Base-by-base conservation (phyloP, 2,329 filamentous ascomycete species). In the Alternaria ethzedia region DNA sequence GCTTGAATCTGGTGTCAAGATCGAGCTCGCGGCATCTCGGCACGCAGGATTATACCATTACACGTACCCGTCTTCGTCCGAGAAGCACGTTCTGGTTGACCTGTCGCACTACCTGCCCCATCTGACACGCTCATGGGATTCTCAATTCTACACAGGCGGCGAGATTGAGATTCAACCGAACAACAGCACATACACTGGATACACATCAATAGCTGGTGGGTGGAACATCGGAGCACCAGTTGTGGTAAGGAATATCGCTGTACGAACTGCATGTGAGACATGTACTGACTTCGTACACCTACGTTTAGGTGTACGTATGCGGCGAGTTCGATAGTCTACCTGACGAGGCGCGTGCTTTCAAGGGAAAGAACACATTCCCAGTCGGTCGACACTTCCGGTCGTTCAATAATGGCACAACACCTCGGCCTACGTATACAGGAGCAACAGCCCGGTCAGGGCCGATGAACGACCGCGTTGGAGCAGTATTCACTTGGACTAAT, bases 401-500 rank as follows among this genome's bases (percentile, higher is more conserved):
- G 8, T 78, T 75, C 25, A 64, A 75, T 30, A 79, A 79, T 55
- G 71, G 43, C 6, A 77, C 72, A 6, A 73, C 66, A 10, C 77
- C 77, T 10, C 51, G 69, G 9, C 77, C 77, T 5, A 77, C 71
- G 3, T 79, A 69, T 25, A 71, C 68, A 2, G 75, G 74, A 5
- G 66, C 61, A 2, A 66, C 50, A 15, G 75, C 77, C 6, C 70
- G 71, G 4, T 76, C 77, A 10, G 77, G 77, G 4, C 75, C 75
- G 5, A 43, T 76, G 47, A 71, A 70, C 26, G 69, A 87, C 63
- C 83, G 85, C 10, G 78, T 87, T 2, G 85, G 85, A 1, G 85
- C 84, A 0, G 68, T 87, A 1, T 87, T 87, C 62, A 81, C 79
- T 1, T 88, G 86, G 76, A 72, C 75, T 62, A 73, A 68, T 17